Base-by-base conservation (phyloP, 495 filamentous ascomycete species). In the Xylaria intraflava region DNA sequence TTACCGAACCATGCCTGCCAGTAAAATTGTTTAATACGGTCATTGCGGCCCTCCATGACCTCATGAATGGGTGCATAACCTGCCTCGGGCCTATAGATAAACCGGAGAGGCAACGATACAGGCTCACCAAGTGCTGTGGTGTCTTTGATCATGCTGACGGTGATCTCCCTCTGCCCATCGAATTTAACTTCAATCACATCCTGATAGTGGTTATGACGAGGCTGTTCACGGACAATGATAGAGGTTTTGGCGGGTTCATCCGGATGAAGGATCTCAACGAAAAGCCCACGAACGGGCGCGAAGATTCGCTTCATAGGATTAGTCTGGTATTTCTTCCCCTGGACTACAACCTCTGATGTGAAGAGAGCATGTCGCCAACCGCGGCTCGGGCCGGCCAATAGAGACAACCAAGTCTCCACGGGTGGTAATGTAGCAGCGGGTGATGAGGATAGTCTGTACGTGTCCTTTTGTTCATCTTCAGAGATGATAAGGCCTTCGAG, bases 321-420 rank as follows among this genome's bases (percentile, higher is more conserved):
- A 29, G 89, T 93, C 73, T 96, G 90, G 72, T 94, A 96, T 61
- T 93, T 90, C 62, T 96, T 84, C 12, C 90, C 93, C 71, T 99
- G 93, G 19, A 97, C 87, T 50, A 95, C 87, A 39, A 96, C 85
- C 56, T 96, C 90, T 14, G 91, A 85, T n/a, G 85, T 86, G 70
- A 99, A 94, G n/a, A 99, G 78, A n/a, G 93, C 94, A 66, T 93
- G 89, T 50, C 89, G 80, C 93, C 93, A 99, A 29, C 88, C 95
- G 62, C 86, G 86, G 31, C 72, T 76, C 14, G 80, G 76, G 12
- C 94, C 94, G n/a, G 92, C 92, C 44, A 99, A 80, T 22, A 96
- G 83, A 26, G 86, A 74, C 58, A 96, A 72, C 93, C 94, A 99
- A 16, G 81, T 78, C 41, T 93, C 84, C 1, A 84, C 62, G 19